Percentiles rank a stretch among this genome's conserved stretches.
phyloP scores from a whole-genome alignment of 345 rosid genomes.

The Populus deltoides region DNA sequence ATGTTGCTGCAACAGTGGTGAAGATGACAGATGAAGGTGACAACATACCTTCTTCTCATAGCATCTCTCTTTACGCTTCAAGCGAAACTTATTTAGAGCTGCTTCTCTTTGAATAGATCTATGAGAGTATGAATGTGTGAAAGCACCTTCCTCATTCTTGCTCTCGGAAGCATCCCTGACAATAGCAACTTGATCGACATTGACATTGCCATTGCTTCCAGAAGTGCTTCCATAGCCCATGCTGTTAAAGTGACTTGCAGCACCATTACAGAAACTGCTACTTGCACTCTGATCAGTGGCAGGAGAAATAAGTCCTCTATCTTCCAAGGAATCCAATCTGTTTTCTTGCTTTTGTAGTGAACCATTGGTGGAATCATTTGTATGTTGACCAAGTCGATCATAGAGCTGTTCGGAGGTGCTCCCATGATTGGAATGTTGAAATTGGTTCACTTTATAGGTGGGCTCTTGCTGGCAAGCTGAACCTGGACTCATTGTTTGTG shows the following conservation, averaged over 20 bases:
- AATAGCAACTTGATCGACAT: constrained; percentile 41
- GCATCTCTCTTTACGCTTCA: constrained; percentile 95
- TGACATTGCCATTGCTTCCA: constrained; percentile 46
- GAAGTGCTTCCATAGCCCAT: constrained; percentile 47
- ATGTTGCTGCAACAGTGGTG: neutral
- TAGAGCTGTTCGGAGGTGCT: constrained; percentile 33
- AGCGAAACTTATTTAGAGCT: constrained; percentile 76
- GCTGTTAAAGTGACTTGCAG: constrained; percentile 35
- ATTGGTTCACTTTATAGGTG: constrained; percentile 37
- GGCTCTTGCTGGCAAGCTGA: constrained; percentile 57
- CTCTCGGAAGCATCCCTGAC: constrained; percentile 44
- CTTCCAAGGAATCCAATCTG: constrained; percentile 41
- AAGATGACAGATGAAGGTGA: neutral
- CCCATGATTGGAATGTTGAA: constrained; percentile 32
- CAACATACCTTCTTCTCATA: constrained; percentile 75
- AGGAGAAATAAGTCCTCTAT: constrained; percentile 50
- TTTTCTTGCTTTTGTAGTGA: constrained; percentile 30
- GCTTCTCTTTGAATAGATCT: constrained; percentile 76
- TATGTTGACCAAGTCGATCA: constrained; percentile 41
- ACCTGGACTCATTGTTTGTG: constrained; percentile 50
- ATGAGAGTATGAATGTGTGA: constrained; percentile 35
- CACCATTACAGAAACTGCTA: constrained; percentile 61
- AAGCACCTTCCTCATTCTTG: constrained; percentile 44
- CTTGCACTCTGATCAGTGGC: constrained; percentile 57
- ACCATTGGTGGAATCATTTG: constrained; percentile 32